Base-by-base conservation (phyloP, 2,329 filamentous ascomycete species). In the Chaetomium olivaceum region DNA sequence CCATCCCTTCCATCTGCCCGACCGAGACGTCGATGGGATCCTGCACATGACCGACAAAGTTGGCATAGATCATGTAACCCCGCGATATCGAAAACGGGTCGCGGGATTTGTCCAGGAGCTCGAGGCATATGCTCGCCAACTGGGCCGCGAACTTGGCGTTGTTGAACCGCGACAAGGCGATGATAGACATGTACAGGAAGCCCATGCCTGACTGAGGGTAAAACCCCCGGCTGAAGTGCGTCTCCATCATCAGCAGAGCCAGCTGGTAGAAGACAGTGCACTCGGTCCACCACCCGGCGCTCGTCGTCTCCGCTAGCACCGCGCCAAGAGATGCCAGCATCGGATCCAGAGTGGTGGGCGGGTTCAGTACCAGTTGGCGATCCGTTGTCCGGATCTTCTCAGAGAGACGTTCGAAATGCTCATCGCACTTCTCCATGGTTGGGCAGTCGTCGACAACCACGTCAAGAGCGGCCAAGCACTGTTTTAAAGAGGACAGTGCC, bases 371-470 rank as follows among this genome's bases (percentile, higher is more conserved):
- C 5, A 80, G 75, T 6, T 77, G 71, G 31, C 78, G 79, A 52
- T 87, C 87, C 76, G 84, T 84, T 51, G 79, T 82, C 73, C 85
- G 83, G 14, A 93, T 83, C 72, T 83, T 83, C 2, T 82, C 76
- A n/a, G 85, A 83, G 21, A 90, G 79, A 61, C 83, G 81, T 70
- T 88, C 83, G 71, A 95, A 97, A 62, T 89, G 87, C 21, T 80
- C 79, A 73, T 97, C 93, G 72, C 92, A 96, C 71, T 90, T 86
- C 70, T 93, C 88, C 75, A 88, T 93, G 0, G 85, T 89, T 1
- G 89, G 89, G 2, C 87, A 80, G 1, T 88, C 81, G 39, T 89
- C 85, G 14, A 95, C 80, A 1, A 84, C 77, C 19, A 93, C 83
- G 3, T 87, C 90, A 14, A 97, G 82, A 14, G 89, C 89, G 31